Evolutionary conservation across 495 filamentous ascomycete species (phyloP).

Genomic region (Penicillium robsamsonii): DNA sequence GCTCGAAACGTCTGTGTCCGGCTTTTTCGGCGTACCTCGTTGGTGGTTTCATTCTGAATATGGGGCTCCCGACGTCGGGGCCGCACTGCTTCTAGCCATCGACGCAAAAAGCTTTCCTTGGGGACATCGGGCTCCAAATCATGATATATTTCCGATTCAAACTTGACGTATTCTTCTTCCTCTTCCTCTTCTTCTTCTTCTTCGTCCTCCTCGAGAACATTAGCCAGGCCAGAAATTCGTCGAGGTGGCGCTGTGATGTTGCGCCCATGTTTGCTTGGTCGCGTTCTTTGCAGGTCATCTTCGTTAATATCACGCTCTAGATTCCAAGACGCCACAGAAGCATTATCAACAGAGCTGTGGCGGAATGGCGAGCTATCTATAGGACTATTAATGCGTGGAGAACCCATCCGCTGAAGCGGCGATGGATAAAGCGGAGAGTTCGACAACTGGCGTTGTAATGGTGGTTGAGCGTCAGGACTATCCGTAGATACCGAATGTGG

Average conservation of each 20-base stretch:
- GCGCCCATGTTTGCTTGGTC: slow-evolving; percentile 31
- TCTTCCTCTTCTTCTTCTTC: slow-evolving; percentile 20
- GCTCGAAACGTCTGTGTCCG: neutral
- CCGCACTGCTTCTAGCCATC: slow-evolving; percentile 11
- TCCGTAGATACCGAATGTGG: slow-evolving; percentile 36
- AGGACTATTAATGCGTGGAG: slow-evolving; percentile 11
- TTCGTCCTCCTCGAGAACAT: slow-evolving; percentile 28
- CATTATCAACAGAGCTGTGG: slow-evolving; percentile 34
- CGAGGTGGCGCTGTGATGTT: slow-evolving; percentile 45
- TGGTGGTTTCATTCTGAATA: neutral
- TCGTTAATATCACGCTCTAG: slow-evolving; percentile 47
- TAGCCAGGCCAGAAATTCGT: slow-evolving; percentile 39
- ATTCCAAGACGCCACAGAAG: slow-evolving; percentile 38
- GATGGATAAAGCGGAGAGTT: slow-evolving; percentile 37
- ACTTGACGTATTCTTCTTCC: slow-evolving; percentile 25
- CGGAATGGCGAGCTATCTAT: slow-evolving; percentile 25
- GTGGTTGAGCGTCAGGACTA: slow-evolving; percentile 27
- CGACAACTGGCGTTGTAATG: slow-evolving; percentile 23
- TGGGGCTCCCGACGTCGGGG: neutral
- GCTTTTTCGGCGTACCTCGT: neutral
- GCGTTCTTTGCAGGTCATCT: slow-evolving; percentile 39
- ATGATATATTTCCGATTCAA: slow-evolving; percentile 18
- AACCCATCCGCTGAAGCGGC: slow-evolving; percentile 25
- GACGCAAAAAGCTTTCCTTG: slow-evolving; percentile 6
- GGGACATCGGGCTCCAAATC: slow-evolving; percentile 1